phyloP scores from a whole-genome alignment of 2,329 filamentous ascomycete genomes.

The Microdochium paspali region DNA sequence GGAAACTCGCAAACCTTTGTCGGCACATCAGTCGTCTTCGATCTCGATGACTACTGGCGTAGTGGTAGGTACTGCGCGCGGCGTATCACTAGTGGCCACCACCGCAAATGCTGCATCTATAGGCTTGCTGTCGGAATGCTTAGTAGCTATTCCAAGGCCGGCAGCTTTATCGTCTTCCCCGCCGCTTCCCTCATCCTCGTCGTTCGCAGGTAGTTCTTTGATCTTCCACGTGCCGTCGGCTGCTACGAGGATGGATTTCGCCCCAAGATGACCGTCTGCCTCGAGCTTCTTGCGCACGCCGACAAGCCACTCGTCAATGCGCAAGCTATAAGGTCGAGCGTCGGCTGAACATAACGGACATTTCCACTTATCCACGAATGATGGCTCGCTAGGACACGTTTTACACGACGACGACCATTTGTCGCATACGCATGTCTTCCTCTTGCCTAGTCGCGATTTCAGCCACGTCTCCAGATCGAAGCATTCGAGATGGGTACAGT shows the following conservation, averaged over 20 bases:
- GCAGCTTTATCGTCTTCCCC: neutral
- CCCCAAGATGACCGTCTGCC: slow-evolving; percentile 32
- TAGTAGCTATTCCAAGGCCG: neutral
- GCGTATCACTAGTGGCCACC: too few species aligned
- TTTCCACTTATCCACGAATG: slow-evolving; percentile 63
- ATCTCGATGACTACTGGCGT: slow-evolving; percentile 13
- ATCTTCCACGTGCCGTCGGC: slow-evolving; percentile 57
- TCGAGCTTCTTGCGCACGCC: slow-evolving; percentile 49
- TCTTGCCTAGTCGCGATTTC: slow-evolving; percentile 46
- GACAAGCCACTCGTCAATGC: slow-evolving; percentile 65
- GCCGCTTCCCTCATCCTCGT: slow-evolving; percentile 19
- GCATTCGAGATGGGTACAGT: slow-evolving; percentile 74
- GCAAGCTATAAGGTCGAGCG: slow-evolving; percentile 61
- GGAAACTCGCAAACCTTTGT: neutral
- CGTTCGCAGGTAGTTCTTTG: slow-evolving; percentile 20
- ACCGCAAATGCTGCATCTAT: too few species aligned
- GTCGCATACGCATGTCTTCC: slow-evolving; percentile 24
- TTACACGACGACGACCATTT: slow-evolving; percentile 20
- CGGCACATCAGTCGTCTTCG: slow-evolving; percentile 6
- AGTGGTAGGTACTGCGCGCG: neutral
- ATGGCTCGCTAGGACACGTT: slow-evolving; percentile 35
- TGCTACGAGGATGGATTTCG: slow-evolving; percentile 53
- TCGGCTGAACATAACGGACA: slow-evolving; percentile 78
- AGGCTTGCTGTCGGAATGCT: neutral
- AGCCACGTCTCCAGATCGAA: slow-evolving; percentile 86